phyloP scores from a whole-genome alignment of 306 rosid species.

The Lathyrus tuberosus region DNA sequence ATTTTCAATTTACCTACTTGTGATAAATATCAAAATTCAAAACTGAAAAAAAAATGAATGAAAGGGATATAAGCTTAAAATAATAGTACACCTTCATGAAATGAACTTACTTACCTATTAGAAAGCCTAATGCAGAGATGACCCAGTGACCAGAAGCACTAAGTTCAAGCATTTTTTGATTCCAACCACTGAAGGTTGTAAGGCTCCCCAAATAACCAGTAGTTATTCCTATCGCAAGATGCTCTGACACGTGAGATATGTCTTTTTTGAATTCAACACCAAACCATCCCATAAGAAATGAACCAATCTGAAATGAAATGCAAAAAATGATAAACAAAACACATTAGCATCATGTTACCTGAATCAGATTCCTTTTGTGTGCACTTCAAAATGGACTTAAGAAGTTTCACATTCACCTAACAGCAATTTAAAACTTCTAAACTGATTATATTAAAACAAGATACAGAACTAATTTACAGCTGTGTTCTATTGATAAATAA shows the following conservation, averaged over 20 bases:
- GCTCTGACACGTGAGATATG: slow-evolving; percentile 65
- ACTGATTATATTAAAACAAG: not conserved
- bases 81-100: not conserved
- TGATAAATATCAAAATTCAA: slow-evolving; percentile 5
- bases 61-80: not conserved
- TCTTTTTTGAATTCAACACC: slow-evolving; percentile 83
- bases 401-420: not conserved
- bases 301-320: slow-evolving; percentile 65
- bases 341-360: slow-evolving; percentile 11
- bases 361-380: slow-evolving; percentile 3
- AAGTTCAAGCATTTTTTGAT: slow-evolving; percentile 90
- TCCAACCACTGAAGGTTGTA: slow-evolving; percentile 95
- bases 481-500: not conserved
- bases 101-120: slow-evolving; percentile 56
- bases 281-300: slow-evolving; percentile 95
- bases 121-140: slow-evolving; percentile 61
- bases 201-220: slow-evolving; percentile 95
- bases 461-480: slow-evolving; percentile 5
- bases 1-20: not conserved
- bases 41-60: not conserved
- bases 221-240: slow-evolving; percentile 69
- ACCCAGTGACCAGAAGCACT: slow-evolving; percentile 70
- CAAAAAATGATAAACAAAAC: not conserved
- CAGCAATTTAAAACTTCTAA: slow-evolving; percentile 17
- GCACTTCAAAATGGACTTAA: slow-evolving; percentile 5